Evolutionary conservation across 106 monocot species (phyloP).

Genomic region (Alisma plantagoaquatica): DNA sequence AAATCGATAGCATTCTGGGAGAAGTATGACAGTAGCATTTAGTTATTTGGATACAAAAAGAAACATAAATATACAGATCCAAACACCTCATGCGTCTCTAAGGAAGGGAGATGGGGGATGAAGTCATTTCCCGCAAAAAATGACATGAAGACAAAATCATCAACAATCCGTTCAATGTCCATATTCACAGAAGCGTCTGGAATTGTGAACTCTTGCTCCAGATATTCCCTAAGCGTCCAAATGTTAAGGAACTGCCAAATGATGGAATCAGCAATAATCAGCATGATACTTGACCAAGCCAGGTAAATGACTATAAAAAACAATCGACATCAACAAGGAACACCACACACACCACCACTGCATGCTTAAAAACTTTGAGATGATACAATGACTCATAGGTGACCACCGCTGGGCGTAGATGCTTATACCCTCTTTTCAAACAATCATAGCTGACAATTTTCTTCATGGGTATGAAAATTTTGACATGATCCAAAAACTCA

Average conservation of each 20-base stretch:
- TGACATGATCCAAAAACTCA: too few species aligned
- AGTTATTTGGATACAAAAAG: neutral
- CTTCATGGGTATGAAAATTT: too few species aligned
- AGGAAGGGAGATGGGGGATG: constrained; percentile 88
- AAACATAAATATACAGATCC: too few species aligned
- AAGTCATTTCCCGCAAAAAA: constrained; percentile 98
- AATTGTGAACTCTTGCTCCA: constrained; percentile 74
- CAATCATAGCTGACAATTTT: too few species aligned
- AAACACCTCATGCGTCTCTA: constrained; percentile 96
- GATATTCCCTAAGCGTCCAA: constrained; percentile 84
- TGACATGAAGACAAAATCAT: constrained; percentile 89
- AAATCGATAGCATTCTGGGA: constrained; percentile 89
- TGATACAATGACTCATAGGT: too few species aligned
- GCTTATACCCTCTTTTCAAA: too few species aligned
- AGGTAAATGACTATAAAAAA: too few species aligned
- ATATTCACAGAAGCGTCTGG: constrained; percentile 66
- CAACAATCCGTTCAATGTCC: constrained; percentile 81
- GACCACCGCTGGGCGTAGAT: too few species aligned
- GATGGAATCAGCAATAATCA: neutral
- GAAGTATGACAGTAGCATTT: neutral
- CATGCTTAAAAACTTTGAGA: too few species aligned
- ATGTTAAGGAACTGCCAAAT: constrained; percentile 78
- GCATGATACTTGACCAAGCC: too few species aligned
- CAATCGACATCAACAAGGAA: too few species aligned
- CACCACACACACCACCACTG: too few species aligned